Evolutionary conservation across 179 eudicot species (phyloP).

Genomic region (Silene vulgaris): DNA sequence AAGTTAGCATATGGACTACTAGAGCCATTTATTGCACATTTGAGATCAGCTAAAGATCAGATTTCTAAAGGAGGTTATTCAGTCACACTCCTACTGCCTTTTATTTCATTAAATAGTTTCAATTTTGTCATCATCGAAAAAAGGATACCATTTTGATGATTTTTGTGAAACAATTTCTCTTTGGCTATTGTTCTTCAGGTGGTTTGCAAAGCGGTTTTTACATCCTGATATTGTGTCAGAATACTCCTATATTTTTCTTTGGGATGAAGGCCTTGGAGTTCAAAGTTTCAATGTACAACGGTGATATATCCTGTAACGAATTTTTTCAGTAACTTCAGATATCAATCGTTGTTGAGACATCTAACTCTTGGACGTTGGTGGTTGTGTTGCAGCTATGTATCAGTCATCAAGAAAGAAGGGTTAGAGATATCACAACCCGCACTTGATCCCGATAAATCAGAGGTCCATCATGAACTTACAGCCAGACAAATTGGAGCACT

Average conservation of each 20-base stretch:
- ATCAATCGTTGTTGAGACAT: background rate
- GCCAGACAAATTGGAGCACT: conserved; percentile 40
- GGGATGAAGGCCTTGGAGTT: conserved; percentile 80
- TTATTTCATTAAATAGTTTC: no score
- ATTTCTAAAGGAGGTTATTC: no score
- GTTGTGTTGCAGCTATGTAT: conserved; percentile 41
- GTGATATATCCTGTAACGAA: conserved; percentile 24
- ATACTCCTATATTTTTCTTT: conserved; percentile 63
- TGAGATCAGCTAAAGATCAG: no score
- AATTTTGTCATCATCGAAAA: no score
- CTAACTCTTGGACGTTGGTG: conserved; percentile 8
- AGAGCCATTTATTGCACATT: conserved; percentile 44
- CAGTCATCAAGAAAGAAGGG: conserved; percentile 51
- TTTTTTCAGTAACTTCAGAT: background rate
- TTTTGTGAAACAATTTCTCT: no score
- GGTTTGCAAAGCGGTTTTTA: conserved; percentile 77
- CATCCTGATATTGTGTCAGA: conserved; percentile 66
- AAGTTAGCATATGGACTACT: conserved; percentile 69
- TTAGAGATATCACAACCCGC: conserved; percentile 75
- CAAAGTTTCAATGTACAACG: conserved; percentile 51
- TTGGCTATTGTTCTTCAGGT: conserved; percentile 38
- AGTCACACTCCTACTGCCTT: no score
- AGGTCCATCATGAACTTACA: conserved; percentile 57
- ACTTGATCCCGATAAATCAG: conserved; percentile 53
- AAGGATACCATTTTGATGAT: no score